Conservation (phyloP, 768 basidiomycete species). For the Termitomyces sp. region DNA sequence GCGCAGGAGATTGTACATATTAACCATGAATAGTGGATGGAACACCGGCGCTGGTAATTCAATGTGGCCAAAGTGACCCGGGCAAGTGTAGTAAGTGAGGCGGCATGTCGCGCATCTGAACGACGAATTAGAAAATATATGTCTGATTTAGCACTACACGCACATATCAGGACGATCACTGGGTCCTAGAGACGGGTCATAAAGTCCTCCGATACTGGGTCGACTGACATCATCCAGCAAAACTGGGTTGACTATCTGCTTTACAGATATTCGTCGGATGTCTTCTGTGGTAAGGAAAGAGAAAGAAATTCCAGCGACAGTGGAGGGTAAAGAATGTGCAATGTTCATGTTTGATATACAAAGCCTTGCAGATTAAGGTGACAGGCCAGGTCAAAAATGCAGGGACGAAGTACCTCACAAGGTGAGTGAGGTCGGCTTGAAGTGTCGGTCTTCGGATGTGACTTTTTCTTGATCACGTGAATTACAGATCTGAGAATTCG, state of each 20-base stretch:
- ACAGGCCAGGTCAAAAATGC: slow-evolving; percentile 7
- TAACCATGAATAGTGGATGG: slow-evolving; percentile 92
- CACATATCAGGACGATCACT: slow-evolving; percentile 87
- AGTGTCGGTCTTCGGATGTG: slow-evolving; percentile 14
- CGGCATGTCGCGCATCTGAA: slow-evolving; percentile 89
- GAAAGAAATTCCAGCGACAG: slow-evolving; percentile 82
- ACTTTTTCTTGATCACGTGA: slow-evolving; percentile 25
- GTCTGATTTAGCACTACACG: slow-evolving; percentile 24
- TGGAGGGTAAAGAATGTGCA: slow-evolving; percentile 80
- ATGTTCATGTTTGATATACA: slow-evolving; percentile 68
- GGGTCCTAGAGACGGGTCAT: slow-evolving; percentile 94
- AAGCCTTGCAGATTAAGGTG: background rate
- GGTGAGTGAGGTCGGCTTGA: background rate
- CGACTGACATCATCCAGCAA: slow-evolving; percentile 91
- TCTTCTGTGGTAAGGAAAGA: slow-evolving; percentile 88
- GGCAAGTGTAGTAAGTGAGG: slow-evolving; percentile 90
- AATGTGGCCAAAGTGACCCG: slow-evolving; percentile 98
- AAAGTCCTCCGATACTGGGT: slow-evolving; percentile 88
- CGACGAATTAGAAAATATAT: slow-evolving; percentile 8
- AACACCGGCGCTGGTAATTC: slow-evolving; percentile 93
- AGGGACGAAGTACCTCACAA: background rate
- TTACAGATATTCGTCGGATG: slow-evolving; percentile 91
- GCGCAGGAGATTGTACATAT: slow-evolving; percentile 82
- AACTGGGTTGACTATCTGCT: slow-evolving; percentile 90
- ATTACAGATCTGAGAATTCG: too few species aligned